Evolutionary conservation across 352 stramenopile genomes (phyloP), one percentile per base, ranked within the genome.

Genomic region (Thalassiosira pacifica): DNA sequence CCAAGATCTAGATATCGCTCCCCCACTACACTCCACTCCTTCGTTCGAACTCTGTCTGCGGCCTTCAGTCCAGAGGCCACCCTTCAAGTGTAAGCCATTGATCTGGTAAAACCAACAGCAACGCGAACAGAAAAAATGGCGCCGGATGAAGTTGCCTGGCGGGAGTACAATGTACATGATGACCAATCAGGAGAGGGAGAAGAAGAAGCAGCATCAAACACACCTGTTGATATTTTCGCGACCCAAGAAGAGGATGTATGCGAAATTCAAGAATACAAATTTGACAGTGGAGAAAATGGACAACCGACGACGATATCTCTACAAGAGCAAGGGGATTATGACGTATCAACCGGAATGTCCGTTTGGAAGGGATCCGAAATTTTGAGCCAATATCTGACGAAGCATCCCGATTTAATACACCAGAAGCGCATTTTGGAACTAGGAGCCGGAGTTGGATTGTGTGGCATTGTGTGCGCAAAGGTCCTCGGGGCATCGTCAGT

Each of bases 401-500:
- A 64, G 16, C 34, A 79, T 31, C 22, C 37, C 16, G 19, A 60
- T 69, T n/a, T 61, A 2, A 52, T 61, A 27, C 11, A 34, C 11
- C 6, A 31, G 1, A 77, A 65, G 32, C 37, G 19, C 32, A 32
- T 77, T 0, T 64, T 77, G 31, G 71, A 82, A 48, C 29, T 82
- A 19, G 75, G 75, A 0, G 75, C 75, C 1, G 75, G 75, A 40
- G 22, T 64, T 11, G 75, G 75, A 42, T 55, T 83, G 8, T 78
- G 65, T 13, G 75, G 75, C 37, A 79, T 83, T 16, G 64, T 67
- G 13, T 65, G 16, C 11, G 48, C 42, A 22, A 45, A 42, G 24
- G 42, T 19, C 64, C 52, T 83, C 18, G 27, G 53, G 0, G 45
- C 75, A 32, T 22, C 26, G 11, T 70, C 53, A 8, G 75, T 83